Evolutionary conservation across 495 filamentous ascomycete genomes (phyloP).

Genomic region (Saxophila tyrrhenica): DNA sequence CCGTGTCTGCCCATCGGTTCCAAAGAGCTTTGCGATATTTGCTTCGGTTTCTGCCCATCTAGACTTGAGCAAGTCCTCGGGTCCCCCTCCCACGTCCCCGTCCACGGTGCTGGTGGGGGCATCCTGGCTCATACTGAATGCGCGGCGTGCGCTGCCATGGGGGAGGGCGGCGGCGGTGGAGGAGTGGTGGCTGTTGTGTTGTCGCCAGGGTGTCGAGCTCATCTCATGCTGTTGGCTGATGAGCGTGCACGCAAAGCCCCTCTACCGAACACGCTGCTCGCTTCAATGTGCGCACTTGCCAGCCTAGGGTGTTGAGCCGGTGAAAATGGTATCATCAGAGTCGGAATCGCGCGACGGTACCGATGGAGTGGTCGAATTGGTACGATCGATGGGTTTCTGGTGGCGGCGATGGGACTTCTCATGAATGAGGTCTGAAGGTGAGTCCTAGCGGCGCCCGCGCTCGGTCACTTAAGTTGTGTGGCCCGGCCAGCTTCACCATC

Average conservation of each 20-base stretch:
- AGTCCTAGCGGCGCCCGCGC: too few species aligned
- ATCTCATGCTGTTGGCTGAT: constrained; percentile 6
- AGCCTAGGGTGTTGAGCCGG: constrained; percentile 3
- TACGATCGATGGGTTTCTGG: constrained; percentile 22
- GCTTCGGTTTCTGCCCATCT: constrained; percentile 49
- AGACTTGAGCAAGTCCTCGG: constrained; percentile 49
- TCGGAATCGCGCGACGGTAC: constrained; percentile 10
- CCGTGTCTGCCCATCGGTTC: constrained; percentile 1
- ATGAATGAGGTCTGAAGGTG: too few species aligned
- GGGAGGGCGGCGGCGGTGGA: constrained; percentile 19
- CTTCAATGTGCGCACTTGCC: constrained; percentile 3
- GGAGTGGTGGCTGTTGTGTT: constrained; percentile 23
- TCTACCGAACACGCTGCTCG: constrained; percentile 29
- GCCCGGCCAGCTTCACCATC: too few species aligned
- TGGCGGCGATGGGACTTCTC: too few species aligned
- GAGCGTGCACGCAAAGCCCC: background rate
- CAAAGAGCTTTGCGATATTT: constrained; percentile 49
- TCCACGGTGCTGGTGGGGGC: constrained; percentile 24
- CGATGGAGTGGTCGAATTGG: constrained; percentile 12
- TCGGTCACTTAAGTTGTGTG: too few species aligned
- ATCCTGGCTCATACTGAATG: constrained; percentile 38
- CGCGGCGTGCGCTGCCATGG: constrained; percentile 17
- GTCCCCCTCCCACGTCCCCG: constrained; percentile 33
- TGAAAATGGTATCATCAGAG: constrained; percentile 15
- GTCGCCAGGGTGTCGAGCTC: constrained; percentile 22